Percentiles rank a stretch among this genome's conserved stretches.
Conservation (phyloP, 1,139 yeast species). For the Saccharomyces hybrid region DNA sequence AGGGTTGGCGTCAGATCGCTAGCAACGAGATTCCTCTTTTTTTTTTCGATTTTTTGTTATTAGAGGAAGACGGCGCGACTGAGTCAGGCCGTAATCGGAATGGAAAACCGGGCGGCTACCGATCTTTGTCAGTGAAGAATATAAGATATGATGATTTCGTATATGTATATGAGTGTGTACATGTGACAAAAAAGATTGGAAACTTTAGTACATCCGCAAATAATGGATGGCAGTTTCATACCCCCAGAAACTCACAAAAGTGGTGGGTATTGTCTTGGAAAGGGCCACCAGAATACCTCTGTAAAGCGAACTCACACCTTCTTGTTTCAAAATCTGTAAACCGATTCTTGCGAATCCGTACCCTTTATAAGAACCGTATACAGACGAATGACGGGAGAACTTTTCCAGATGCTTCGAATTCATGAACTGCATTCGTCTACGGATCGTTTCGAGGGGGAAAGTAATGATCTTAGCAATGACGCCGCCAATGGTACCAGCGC, state of each 20-base stretch:
- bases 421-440: constrained; percentile 71
- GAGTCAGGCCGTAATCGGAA: not conserved
- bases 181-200: not conserved
- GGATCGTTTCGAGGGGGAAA: constrained; percentile 78
- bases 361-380: constrained; percentile 16
- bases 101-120: not conserved
- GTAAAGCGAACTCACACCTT: constrained; percentile 64
- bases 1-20: not conserved
- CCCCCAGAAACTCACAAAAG: constrained; percentile 67
- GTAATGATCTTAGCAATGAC: constrained; percentile 61
- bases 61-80: not conserved
- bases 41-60: not conserved
- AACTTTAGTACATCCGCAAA: not conserved
- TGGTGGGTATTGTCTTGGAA: constrained; percentile 74
- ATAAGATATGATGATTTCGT: not conserved
- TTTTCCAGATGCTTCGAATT: constrained; percentile 31
- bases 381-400: constrained; percentile 22
- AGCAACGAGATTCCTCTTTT: not conserved
- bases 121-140: not conserved
- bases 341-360: constrained; percentile 29
- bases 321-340: constrained; percentile 39
- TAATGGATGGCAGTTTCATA: constrained; percentile 44
- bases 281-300: constrained; percentile 65
- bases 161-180: not conserved
- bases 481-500: constrained; percentile 77